phyloP scores from a whole-genome alignment of 1,284 basidiomycete species.

The Lentinula novae-zelandiae region DNA sequence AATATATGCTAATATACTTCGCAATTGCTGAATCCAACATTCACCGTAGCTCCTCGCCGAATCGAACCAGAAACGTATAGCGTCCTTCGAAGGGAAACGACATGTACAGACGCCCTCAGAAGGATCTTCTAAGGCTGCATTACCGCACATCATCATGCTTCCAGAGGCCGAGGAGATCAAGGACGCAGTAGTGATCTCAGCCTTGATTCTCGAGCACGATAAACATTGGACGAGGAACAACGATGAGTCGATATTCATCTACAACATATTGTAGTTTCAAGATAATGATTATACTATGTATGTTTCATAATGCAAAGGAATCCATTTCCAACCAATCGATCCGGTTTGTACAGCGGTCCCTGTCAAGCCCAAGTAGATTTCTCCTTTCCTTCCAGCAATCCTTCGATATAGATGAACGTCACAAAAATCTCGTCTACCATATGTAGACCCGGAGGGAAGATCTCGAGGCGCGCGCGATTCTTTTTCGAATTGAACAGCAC shows the following conservation, averaged over 20 bases:
- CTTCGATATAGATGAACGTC: conserved; percentile 7
- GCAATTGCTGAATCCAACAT: background rate
- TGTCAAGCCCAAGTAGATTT: background rate
- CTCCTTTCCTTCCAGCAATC: background rate
- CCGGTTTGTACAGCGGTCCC: no score
- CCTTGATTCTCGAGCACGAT: background rate
- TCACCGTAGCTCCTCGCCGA: background rate
- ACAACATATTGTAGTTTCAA: background rate
- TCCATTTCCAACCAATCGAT: no score
- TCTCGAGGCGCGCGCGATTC: background rate
- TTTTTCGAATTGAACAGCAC: background rate
- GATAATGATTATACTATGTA: background rate
- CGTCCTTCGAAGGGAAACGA: background rate
- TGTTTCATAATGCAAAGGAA: no score
- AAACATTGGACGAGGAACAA: background rate
- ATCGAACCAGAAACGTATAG: background rate
- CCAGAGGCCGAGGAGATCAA: background rate
- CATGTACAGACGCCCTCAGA: background rate
- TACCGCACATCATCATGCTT: background rate
- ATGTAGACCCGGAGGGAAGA: conserved; percentile 7
- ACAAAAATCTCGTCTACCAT: conserved; percentile 8
- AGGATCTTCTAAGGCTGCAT: background rate
- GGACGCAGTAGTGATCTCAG: background rate
- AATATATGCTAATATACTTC: background rate
- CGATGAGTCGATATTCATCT: background rate